A percentile compares a stretch with the other conserved stretches of the same genome.
Evolutionary conservation across 805 yeast species (phyloP).

Genomic region (Phaffomyces antillensis): DNA sequence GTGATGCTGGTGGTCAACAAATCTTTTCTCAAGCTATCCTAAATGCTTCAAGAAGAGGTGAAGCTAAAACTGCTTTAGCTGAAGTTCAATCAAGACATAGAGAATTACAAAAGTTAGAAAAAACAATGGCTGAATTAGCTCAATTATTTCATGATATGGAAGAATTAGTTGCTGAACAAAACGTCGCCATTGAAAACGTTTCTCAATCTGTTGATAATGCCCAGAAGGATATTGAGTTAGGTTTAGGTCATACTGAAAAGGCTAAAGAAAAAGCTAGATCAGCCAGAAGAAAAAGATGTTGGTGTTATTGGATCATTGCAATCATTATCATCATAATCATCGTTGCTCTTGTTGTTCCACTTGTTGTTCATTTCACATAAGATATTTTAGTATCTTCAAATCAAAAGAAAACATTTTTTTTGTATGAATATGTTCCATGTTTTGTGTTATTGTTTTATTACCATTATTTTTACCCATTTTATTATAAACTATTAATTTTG

Average conservation of each 20-base stretch:
- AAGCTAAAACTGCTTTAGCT: constrained; percentile 89
- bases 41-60: constrained; percentile 85
- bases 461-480: neutral
- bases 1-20: constrained; percentile 80
- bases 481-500: too few species aligned
- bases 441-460: neutral
- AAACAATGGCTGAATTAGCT: constrained; percentile 91
- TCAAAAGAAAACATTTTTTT: neutral
- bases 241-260: constrained; percentile 87
- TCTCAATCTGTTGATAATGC: constrained; percentile 78
- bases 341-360: constrained; percentile 52
- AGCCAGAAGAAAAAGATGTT: constrained; percentile 86
- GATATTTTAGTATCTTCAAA: neutral
- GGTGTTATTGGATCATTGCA: constrained; percentile 66
- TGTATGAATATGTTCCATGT: neutral
- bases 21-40: constrained; percentile 89
- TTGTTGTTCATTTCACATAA: constrained; percentile 17
- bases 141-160: constrained; percentile 96
- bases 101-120: constrained; percentile 89
- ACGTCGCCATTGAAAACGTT: constrained; percentile 74
- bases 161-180: constrained; percentile 92
- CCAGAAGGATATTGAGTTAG: constrained; percentile 86
- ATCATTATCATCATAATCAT: constrained; percentile 66
- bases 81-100: constrained; percentile 95
- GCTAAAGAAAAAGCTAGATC: constrained; percentile 85